phyloP scores from a whole-genome alignment of 352 stramenopile species.

The Globisporangium spinosum region DNA sequence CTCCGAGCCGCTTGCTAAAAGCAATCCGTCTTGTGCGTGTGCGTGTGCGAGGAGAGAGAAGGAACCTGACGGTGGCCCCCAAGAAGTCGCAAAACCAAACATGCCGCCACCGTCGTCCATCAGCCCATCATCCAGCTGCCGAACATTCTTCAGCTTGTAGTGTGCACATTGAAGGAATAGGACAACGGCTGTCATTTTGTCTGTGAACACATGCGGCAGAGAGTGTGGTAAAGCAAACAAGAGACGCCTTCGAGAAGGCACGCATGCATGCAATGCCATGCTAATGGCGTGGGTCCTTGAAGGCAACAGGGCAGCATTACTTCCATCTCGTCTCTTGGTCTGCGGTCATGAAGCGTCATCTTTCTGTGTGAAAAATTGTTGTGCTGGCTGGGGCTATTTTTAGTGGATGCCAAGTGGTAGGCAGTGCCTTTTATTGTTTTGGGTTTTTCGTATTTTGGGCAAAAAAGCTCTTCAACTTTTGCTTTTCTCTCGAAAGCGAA shows the following conservation, averaged over 20 bases:
- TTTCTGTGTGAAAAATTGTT: neutral
- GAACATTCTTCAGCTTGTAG: neutral
- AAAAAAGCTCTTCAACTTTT: neutral
- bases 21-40: neutral
- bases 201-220: constrained; percentile 5
- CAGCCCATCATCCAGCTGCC: constrained; percentile 3
- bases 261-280: neutral
- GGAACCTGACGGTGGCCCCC: neutral
- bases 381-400: neutral
- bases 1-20: neutral
- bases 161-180: neutral
- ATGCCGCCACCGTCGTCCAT: neutral
- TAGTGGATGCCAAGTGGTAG: constrained; percentile 7
- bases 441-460: neutral
- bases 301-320: neutral
- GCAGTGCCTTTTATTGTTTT: neutral
- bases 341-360: constrained; percentile 1
- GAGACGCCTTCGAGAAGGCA: constrained; percentile 5
- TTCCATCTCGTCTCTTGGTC: neutral
- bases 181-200: neutral
- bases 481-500: neutral
- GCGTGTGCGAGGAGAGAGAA: neutral
- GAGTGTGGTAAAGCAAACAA: constrained; percentile 3
- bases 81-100: neutral
- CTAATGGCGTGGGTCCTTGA: neutral